Base-by-base conservation (phyloP, 768 basidiomycete genomes). In the Tricholoma saponaceum region DNA sequence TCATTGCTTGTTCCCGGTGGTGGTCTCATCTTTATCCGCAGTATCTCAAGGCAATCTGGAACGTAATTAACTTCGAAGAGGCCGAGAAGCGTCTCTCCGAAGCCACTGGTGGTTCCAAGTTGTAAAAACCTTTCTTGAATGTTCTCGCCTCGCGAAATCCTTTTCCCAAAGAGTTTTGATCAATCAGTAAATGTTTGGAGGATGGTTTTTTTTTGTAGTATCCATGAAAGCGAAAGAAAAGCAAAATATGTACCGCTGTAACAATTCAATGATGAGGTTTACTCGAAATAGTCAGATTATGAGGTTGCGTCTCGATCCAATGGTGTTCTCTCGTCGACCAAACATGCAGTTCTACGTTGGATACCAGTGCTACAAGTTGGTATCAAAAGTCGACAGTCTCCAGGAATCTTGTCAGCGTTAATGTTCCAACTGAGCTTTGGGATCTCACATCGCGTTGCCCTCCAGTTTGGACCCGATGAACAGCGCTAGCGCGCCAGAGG, bases 21-120 rank as follows among this genome's bases (percentile, higher is more conserved):
- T 33, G 14, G 33, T 61, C 56, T 43, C 23, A 14, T 33, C n/a
- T 18, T 46, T 30, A 56, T 30, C 3, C 47, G 54, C 61, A 90
- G 90, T 95, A 95, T 77, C 82, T 95, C 67, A 83, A 82, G 56
- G 91, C 90, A 14, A 91, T 95, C 70, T 95, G 93, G 91, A 83
- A 84, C 61, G 91, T 95, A 60, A 82, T 95, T 80, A 92, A 93
- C 79, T 94, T 90, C 74, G 82, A 89, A 61, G 90, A 92, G 73
- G 93, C 91, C 14, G 90, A 92, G 69, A 75, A 76, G 54, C 71
- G 76, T 47, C 60, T 74, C 58, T 18, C 65, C 50, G 73, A 73
- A 52, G 70, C 49, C 3, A 51, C 59, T 13, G 56, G 59, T 16
- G 22, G 59, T 43, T 52, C 69, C 20, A 70, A 69, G 60, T 63